Conservation (phyloP, 2,329 filamentous ascomycete species). For the Clonostachys sp. region DNA sequence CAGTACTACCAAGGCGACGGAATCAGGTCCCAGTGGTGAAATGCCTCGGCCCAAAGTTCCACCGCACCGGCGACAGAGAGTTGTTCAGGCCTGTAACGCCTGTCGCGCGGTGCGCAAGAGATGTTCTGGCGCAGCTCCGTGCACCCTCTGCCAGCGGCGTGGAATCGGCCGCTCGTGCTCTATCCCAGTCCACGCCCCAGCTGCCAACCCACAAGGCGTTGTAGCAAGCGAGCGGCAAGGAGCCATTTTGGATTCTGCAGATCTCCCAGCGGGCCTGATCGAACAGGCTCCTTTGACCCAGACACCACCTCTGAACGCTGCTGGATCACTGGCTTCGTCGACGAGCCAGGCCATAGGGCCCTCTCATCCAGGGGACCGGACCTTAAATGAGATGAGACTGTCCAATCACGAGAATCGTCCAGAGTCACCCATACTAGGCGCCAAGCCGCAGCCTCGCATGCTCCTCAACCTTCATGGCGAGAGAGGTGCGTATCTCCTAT, state of each 20-base stretch:
- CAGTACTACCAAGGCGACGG: too few species aligned
- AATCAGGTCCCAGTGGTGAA: too few species aligned
- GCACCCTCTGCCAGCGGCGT: constrained; percentile 38
- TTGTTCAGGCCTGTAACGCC: constrained; percentile 39
- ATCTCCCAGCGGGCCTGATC: too few species aligned
- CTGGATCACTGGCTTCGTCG: too few species aligned
- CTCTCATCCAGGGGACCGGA: too few species aligned
- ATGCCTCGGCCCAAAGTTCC: constrained; percentile 50
- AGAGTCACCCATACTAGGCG: constrained; percentile 4
- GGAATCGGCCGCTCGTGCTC: constrained; percentile 30
- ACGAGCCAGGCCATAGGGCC: too few species aligned
- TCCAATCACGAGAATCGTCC: neutral
- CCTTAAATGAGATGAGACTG: neutral
- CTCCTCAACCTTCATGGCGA: constrained; percentile 47
- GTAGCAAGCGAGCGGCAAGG: too few species aligned
- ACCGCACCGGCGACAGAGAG: constrained; percentile 41
- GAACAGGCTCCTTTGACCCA: too few species aligned
- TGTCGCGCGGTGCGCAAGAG: constrained; percentile 46
- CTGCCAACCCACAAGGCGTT: too few species aligned
- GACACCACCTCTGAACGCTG: too few species aligned
- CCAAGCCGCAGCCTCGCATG: constrained; percentile 29
- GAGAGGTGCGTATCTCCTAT: constrained; percentile 27
- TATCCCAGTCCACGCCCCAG: constrained; percentile 7
- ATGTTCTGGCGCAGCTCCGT: constrained; percentile 42
- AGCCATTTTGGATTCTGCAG: too few species aligned